Evolutionary conservation across 768 basidiomycete genomes (phyloP).

Genomic region (Paxillus rubicundulus): DNA sequence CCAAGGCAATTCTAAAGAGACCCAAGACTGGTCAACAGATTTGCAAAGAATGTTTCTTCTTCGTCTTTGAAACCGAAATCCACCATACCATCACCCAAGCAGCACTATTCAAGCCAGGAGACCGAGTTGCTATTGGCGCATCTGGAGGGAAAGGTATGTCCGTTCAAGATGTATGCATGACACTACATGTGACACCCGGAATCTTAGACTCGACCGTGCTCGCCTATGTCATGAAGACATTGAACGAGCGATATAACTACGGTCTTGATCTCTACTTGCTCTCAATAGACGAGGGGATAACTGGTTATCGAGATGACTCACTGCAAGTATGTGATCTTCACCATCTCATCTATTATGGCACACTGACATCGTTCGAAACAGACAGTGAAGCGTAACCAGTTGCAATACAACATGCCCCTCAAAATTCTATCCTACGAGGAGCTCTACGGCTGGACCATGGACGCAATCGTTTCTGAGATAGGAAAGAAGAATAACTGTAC

Average conservation of each 20-base stretch:
- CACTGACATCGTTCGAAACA: slow-evolving; percentile 30
- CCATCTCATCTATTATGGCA: slow-evolving; percentile 3
- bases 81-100: slow-evolving; percentile 92
- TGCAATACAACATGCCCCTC: slow-evolving; percentile 91
- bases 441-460: slow-evolving; percentile 99
- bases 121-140: slow-evolving; percentile 95
- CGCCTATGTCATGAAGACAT: slow-evolving; percentile 92
- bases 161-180: background rate
- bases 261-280: slow-evolving; percentile 88
- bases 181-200: background rate
- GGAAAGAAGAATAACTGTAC: slow-evolving; percentile 99
- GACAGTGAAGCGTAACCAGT: slow-evolving; percentile 97
- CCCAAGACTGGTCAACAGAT: slow-evolving; percentile 98
- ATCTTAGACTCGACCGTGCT: slow-evolving; percentile 90
- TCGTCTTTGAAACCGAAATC: slow-evolving; percentile 96
- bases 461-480: slow-evolving; percentile 89
- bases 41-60: slow-evolving; percentile 94
- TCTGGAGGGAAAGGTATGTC: slow-evolving; percentile 92
- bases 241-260: slow-evolving; percentile 93
- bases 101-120: slow-evolving; percentile 80
- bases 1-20: slow-evolving; percentile 85
- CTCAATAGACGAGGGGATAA: slow-evolving; percentile 98
- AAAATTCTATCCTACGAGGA: slow-evolving; percentile 96
- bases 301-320: slow-evolving; percentile 96
- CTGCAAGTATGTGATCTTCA: slow-evolving; percentile 62